Evolutionary conservation across 2,329 filamentous ascomycete genomes (phyloP).

Genomic region (Mycosphaerelloides madeirae): DNA sequence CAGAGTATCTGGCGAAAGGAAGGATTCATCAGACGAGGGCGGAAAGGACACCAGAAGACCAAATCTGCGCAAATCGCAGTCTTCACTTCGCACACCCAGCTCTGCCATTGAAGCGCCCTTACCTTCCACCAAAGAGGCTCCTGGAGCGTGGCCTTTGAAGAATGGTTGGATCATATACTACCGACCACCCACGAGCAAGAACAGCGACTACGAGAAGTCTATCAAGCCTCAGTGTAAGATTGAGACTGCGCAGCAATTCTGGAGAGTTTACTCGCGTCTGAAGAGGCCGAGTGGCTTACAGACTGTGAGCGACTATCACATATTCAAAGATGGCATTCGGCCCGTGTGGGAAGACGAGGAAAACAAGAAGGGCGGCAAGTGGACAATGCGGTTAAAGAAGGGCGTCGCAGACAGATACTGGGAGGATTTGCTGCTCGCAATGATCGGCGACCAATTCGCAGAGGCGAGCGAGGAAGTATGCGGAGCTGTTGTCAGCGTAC

Average conservation of each 20-base stretch:
- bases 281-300: conserved; percentile 84
- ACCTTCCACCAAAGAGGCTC: conserved; percentile 34
- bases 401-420: conserved; percentile 94
- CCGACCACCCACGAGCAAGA: conserved; percentile 91
- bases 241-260: conserved; percentile 83
- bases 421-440: conserved; percentile 86
- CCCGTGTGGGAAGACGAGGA: conserved; percentile 98
- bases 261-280: conserved; percentile 80
- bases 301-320: conserved; percentile 92
- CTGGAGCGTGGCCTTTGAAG: conserved; percentile 56
- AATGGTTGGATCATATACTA: conserved; percentile 97
- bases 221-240: conserved; percentile 80
- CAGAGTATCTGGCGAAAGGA: conserved; percentile 59
- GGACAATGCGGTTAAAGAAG: conserved; percentile 95
- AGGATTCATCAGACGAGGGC: conserved; percentile 48
- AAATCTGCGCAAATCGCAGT: conserved; percentile 24
- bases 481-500: conserved; percentile 86
- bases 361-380: conserved; percentile 94
- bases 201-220: conserved; percentile 97
- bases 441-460: conserved; percentile 89
- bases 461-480: conserved; percentile 93
- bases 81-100: conserved; percentile 15
- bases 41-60: conserved; percentile 22
- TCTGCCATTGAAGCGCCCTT: conserved; percentile 8
- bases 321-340: conserved; percentile 93